Base-by-base conservation (phyloP, 306 rosid genomes). In the Abrus pulchellus region DNA sequence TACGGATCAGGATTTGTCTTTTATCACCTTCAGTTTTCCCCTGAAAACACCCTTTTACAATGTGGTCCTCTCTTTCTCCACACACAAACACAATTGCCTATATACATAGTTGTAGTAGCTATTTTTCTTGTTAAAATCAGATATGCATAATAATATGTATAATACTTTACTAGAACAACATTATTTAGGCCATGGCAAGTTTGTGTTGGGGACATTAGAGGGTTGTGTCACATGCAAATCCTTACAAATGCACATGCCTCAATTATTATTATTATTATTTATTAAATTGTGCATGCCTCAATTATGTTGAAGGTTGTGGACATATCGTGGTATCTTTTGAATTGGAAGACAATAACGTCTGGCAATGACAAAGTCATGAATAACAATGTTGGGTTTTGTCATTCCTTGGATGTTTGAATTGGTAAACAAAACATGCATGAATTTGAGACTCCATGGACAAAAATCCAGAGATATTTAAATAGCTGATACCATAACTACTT, bases 1-100 rank as follows among this genome's bases (percentile, higher is more conserved):
- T 33, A 69, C 29, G 68, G 68, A 68, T 67, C 62, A 54, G 75
- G 82, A 53, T 68, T 68, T 68, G 75, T 78, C 82, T 78, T 68
- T 5, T 67, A 67, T 78, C 75, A 34, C 82, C 57, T 79, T 84
- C 63, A 40, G 9, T 59, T 56, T 68, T 30, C 69, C 70, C 63
- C 64, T 14, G 36, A 38, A 41, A 76, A 20, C 10, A 36, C 6
- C 10, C 11, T 0, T 43, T 60, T 49, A 38, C 64, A 49, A 27
- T 74, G 56, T 74, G 79, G 68, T 74, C 68, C 79, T 40, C 34
- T 9, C 33, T 66, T 10, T 59, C 66, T 60, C 75, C 49, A 3
- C 2, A 20, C 34, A 69, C 10, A 52, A 3, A 53, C 29, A 29
- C 5, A 48, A 30, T 32, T 29, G 44, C 20, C 7, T 44, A 13